Evolutionary conservation across 768 basidiomycete genomes (phyloP).

Genomic region (Mycena vulgaris): DNA sequence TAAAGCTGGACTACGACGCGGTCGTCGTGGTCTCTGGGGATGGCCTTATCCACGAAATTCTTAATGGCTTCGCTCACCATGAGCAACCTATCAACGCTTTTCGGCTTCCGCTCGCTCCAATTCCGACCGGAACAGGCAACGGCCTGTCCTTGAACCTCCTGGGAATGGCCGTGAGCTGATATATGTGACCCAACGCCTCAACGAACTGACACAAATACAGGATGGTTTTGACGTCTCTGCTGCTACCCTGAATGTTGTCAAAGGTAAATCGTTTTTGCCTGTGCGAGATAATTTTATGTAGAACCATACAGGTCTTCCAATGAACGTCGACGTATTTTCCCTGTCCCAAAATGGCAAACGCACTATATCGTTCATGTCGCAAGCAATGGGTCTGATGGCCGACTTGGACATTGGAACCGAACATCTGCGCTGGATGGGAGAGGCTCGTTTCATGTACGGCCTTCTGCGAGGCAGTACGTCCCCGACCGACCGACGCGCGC

Average conservation of each 20-base stretch:
- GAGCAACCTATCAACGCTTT: slow-evolving; percentile 73
- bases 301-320: slow-evolving; percentile 68
- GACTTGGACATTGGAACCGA: slow-evolving; percentile 90
- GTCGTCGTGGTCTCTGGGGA: slow-evolving; percentile 87
- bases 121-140: slow-evolving; percentile 90
- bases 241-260: slow-evolving; percentile 85
- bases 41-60: slow-evolving; percentile 85
- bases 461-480: slow-evolving; percentile 76
- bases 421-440: slow-evolving; percentile 89
- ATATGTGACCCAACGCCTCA: neutral
- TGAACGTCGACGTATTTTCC: slow-evolving; percentile 85
- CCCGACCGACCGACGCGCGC: slow-evolving; percentile 8
- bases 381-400: slow-evolving; percentile 88
- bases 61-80: slow-evolving; percentile 87
- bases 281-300: neutral
- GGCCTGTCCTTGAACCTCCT: slow-evolving; percentile 81
- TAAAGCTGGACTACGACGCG: slow-evolving; percentile 77
- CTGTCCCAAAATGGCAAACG: slow-evolving; percentile 77
- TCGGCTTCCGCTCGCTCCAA: slow-evolving; percentile 78
- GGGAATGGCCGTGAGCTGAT: slow-evolving; percentile 68
- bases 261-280: slow-evolving; percentile 63
- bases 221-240: slow-evolving; percentile 79
- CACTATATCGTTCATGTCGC: slow-evolving; percentile 86
- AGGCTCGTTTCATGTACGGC: slow-evolving; percentile 82
- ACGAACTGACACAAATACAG: slow-evolving; percentile 48